Evolutionary conservation across 495 filamentous ascomycete species (phyloP), one percentile per base, ranked within the genome.

Genomic region (Articulospora tetracladia): DNA sequence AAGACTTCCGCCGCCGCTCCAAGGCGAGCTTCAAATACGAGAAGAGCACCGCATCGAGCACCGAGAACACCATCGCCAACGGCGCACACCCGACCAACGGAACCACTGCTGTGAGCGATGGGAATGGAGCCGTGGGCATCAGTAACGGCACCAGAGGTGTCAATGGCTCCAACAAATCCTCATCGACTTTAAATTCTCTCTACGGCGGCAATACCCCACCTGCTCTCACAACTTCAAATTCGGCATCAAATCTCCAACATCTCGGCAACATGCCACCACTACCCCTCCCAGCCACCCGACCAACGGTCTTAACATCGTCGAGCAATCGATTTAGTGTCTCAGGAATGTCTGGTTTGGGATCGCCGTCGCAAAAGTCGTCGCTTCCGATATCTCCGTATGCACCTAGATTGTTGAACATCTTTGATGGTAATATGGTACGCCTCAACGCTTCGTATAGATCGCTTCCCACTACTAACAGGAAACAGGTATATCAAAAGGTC

Each of bases 401-500:
- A 24, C 92, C 92, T 13, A 79, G 83, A 56, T 81, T 97, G 20
- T 70, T 86, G 13, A 94, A 90, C 24, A 76, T 96, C 22, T 77
- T 83, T 20, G 91, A 97, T 49, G 89, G 86, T 65, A 84, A 89
- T 28, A 94, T 90, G 90, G 92, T 96, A 78, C 62, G 59, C n/a
- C n/a, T n/a, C n/a, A n/a, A n/a, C n/a, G n/a, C 57, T n/a, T n/a
- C n/a, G n/a, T n/a, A n/a, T n/a, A n/a, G n/a, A n/a, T n/a, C n/a
- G n/a, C n/a, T n/a, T n/a, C 19, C 1, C 30, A 63, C 26, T 24
- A 23, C 34, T 44, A 44, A 15, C 39, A 12, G 39, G 23, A 22
- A 56, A n/a, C 63, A 95, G 91, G 90, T 93, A 24, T 86, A 94
- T 68, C 92, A 97, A 76, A 96, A 96, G 68, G 83, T 94, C 15